phyloP scores from a whole-genome alignment of 129 eudicot genomes.

The Lonicera japonica region DNA sequence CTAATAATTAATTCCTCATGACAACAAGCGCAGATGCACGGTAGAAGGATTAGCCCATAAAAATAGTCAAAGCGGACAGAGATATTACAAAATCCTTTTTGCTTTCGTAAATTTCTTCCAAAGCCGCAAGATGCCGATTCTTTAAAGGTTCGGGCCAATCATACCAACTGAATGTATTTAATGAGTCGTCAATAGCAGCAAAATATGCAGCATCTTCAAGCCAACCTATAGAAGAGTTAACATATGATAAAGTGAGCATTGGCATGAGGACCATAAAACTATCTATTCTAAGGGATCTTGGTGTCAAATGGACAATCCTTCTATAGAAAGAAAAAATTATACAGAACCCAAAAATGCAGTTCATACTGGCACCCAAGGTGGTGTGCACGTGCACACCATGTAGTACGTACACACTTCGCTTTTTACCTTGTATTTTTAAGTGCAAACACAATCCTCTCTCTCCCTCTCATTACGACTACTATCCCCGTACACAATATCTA shows the following conservation, averaged over 20 bases:
- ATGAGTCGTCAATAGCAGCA: slow-evolving; percentile 83
- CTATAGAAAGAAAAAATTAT: no score
- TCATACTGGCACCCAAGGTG: no score
- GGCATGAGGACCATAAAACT: background rate
- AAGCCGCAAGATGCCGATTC: slow-evolving; percentile 87
- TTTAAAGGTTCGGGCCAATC: slow-evolving; percentile 97
- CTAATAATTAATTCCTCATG: slow-evolving; percentile 6
- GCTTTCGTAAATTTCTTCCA: slow-evolving; percentile 69
- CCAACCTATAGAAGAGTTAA: slow-evolving; percentile 58
- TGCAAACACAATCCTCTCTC: no score
- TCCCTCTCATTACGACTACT: no score
- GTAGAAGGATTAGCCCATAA: slow-evolving; percentile 14
- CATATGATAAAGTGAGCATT: slow-evolving; percentile 1
- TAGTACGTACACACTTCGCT: no score
- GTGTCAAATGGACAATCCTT: no score
- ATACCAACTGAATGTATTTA: slow-evolving; percentile 67
- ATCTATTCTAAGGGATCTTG: background rate
- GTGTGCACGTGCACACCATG: no score
- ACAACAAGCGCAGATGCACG: background rate
- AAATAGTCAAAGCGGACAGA: slow-evolving; percentile 10
- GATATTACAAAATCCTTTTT: slow-evolving; percentile 78
- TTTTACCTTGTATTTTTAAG: no score
- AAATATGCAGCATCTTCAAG: slow-evolving; percentile 95
- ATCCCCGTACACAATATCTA: no score
- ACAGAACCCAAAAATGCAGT: no score